Evolutionary conservation across 768 basidiomycete genomes (phyloP).

Genomic region (Russula emetica): DNA sequence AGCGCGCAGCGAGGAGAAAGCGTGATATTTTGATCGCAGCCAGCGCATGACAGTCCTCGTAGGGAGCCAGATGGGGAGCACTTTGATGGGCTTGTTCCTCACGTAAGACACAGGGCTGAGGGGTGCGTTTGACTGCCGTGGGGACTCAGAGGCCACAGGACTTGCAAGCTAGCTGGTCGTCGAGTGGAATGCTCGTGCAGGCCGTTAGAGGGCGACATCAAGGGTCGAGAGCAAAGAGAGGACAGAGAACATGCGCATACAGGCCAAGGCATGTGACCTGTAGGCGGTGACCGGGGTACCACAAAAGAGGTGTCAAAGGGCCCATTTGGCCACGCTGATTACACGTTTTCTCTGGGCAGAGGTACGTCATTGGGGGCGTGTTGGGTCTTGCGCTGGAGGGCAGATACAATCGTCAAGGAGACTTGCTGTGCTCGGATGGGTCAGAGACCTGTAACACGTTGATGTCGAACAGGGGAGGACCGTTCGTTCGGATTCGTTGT

Average conservation of each 20-base stretch:
- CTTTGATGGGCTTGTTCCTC: slow-evolving; percentile 5
- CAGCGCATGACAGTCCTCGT: neutral
- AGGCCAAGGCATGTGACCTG: neutral
- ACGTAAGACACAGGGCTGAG: slow-evolving; percentile 15
- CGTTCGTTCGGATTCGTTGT: neutral
- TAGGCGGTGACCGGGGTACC: neutral
- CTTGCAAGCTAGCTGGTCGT: neutral
- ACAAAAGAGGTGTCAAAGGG: neutral
- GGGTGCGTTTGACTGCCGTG: slow-evolving; percentile 7
- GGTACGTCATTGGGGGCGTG: slow-evolving; percentile 16
- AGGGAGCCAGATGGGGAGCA: neutral
- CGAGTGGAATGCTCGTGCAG: neutral
- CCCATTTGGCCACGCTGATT: slow-evolving; percentile 1
- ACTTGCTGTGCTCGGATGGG: slow-evolving; percentile 23
- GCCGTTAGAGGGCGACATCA: neutral
- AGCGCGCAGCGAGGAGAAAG: neutral
- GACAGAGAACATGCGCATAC: neutral
- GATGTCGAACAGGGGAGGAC: neutral
- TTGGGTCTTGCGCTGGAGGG: neutral
- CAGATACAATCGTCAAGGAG: slow-evolving; percentile 17
- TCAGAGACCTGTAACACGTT: slow-evolving; percentile 15
- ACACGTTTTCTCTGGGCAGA: neutral
- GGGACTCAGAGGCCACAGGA: neutral
- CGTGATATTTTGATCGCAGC: slow-evolving; percentile 1
- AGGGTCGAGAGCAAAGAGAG: neutral